Percentiles rank a stretch among this genome's conserved stretches.
Evolutionary conservation across 2,329 filamentous ascomycete species (phyloP).

Genomic region (Colletotrichum karsti): DNA sequence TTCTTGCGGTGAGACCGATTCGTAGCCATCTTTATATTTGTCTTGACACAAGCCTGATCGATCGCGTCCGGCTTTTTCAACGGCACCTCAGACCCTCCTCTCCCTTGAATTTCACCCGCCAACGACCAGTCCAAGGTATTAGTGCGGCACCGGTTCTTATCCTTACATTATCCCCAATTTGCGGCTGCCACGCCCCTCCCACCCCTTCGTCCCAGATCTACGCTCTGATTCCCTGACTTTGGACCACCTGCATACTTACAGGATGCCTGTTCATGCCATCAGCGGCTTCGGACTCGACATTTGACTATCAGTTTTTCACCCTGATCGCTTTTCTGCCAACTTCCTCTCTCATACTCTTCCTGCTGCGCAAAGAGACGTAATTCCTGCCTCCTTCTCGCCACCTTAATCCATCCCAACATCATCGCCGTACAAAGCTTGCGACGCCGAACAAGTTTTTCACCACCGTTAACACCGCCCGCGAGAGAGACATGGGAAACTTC

Average conservation of each 20-base stretch:
- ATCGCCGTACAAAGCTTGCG: neutral
- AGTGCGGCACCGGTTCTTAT: slow-evolving; percentile 2
- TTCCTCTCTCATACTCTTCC: neutral
- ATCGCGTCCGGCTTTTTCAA: neutral
- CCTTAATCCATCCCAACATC: neutral
- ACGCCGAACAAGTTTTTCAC: neutral
- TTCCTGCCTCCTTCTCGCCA: neutral
- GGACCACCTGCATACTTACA: slow-evolving; percentile 4
- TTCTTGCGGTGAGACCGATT: slow-evolving; percentile 13
- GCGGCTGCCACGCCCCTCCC: neutral
- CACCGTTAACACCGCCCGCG: neutral
- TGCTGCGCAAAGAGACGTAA: neutral
- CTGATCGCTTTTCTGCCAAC: neutral
- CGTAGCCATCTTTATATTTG: neutral
- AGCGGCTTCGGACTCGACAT: slow-evolving; percentile 10
- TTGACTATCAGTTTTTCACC: slow-evolving; percentile 9
- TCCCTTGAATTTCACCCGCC: slow-evolving; percentile 7
- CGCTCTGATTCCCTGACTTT: slow-evolving; percentile 17
- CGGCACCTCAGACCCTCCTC: neutral
- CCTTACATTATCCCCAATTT: slow-evolving; percentile 11
- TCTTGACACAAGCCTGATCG: neutral
- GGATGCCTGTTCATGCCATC: slow-evolving; percentile 25
- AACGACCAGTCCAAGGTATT: slow-evolving; percentile 1
- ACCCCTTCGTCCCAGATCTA: slow-evolving; percentile 15
- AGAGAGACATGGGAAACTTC: slow-evolving; percentile 16